These are phyloP conservation scores for Macadamia integrifolia DNA, from an alignment of 164 flowering plant genomes.

Conservation along the genomic window DNA sequence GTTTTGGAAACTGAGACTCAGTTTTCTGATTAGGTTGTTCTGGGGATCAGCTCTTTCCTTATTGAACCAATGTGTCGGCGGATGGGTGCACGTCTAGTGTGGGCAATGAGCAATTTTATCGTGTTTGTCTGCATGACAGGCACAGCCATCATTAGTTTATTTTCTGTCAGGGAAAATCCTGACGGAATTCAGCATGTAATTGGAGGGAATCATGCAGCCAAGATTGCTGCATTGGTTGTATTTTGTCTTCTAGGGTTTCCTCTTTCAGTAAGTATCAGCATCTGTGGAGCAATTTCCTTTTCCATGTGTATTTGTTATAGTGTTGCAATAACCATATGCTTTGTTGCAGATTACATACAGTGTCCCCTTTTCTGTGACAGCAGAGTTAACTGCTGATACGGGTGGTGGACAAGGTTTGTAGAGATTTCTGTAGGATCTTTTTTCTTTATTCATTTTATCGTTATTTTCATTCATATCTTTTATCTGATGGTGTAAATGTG, in stretches of 20 bases:
- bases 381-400: conserved; percentile 86
- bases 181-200: conserved; percentile 55
- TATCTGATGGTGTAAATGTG: conserved; percentile 1
- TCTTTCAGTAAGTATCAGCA: conserved; percentile 62
- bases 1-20: conserved; percentile 2
- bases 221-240: conserved; percentile 63
- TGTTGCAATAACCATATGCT: not conserved
- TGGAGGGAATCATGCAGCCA: conserved; percentile 43
- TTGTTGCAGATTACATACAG: conserved; percentile 77
- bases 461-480: conserved; percentile 5
- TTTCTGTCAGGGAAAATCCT: conserved; percentile 49
- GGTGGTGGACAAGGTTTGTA: conserved; percentile 97
- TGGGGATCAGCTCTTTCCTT: conserved; percentile 83
- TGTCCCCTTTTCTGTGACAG: conserved; percentile 90
- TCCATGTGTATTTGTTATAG: not conserved
- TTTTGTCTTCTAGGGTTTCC: conserved; percentile 93
- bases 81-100: conserved; percentile 76
- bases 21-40: conserved; percentile 58
- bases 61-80: conserved; percentile 88
- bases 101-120: conserved; percentile 89
- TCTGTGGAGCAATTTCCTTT: not conserved
- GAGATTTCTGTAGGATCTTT: not conserved
- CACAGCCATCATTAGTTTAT: conserved; percentile 77
- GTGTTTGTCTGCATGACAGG: conserved; percentile 90
- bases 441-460: not conserved